Evolutionary conservation across 768 basidiomycete genomes (phyloP).

Genomic region (Roridomyces roridus): DNA sequence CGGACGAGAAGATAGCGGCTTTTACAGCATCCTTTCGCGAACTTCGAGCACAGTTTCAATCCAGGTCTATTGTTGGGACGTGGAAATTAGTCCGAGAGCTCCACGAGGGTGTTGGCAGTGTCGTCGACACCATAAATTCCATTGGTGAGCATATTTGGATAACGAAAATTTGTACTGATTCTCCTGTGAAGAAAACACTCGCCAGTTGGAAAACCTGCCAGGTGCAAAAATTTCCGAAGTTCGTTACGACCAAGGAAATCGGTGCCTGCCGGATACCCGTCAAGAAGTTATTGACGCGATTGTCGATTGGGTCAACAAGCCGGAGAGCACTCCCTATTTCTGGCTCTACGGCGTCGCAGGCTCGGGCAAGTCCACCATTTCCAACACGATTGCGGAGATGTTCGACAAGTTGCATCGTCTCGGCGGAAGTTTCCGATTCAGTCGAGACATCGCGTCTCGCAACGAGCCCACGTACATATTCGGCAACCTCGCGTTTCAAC

Average conservation of each 20-base stretch:
- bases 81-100: neutral
- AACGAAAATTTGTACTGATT: too few relatives aligned
- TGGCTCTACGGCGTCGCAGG: too few relatives aligned
- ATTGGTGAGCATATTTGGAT: neutral
- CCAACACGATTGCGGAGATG: constrained; percentile 5
- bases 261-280: constrained; percentile 8
- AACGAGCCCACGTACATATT: constrained; percentile 6
- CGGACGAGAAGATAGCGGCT: neutral
- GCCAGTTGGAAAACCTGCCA: constrained; percentile 1
- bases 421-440: too few relatives aligned
- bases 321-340: too few relatives aligned
- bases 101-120: neutral
- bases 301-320: too few relatives aligned
- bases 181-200: neutral
- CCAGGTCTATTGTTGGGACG: too few relatives aligned
- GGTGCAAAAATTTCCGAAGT: constrained; percentile 9
- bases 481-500: too few relatives aligned
- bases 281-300: too few relatives aligned
- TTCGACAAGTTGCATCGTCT: neutral
- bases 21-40: neutral
- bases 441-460: neutral
- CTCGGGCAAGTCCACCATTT: constrained; percentile 12
- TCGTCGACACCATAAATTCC: neutral
- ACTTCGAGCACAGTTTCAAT: neutral
- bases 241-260: constrained; percentile 1